These are phyloP conservation scores for Hygrophila difformis DNA, from an alignment of 257 asterid genomes.

Conservation along the genomic window DNA sequence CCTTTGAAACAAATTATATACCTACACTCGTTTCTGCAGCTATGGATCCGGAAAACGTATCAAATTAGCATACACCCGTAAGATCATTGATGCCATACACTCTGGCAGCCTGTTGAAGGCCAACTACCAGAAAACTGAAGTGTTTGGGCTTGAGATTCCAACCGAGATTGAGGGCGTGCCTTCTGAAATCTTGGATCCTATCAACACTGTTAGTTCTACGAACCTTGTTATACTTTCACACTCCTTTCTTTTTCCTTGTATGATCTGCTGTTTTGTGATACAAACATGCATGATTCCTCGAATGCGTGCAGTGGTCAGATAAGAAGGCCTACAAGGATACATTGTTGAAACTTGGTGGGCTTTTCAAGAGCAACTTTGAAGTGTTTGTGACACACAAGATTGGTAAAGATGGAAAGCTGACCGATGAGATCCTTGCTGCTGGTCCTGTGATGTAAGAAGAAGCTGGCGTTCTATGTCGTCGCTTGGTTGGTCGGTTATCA, in stretches of 20 bases:
- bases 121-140: conserved; percentile 45
- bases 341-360: conserved; percentile 49
- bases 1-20: too few relatives aligned
- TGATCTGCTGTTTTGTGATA: background rate
- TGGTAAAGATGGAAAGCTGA: conserved; percentile 49
- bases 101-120: conserved; percentile 53
- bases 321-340: conserved; percentile 53
- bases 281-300: background rate
- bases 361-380: conserved; percentile 68
- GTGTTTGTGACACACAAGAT: conserved; percentile 52
- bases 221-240: background rate
- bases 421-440: conserved; percentile 60
- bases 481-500: too few relatives aligned
- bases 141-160: conserved; percentile 68
- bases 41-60: conserved; percentile 69
- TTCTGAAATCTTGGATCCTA: conserved; percentile 62
- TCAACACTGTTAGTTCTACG: conserved; percentile 45
- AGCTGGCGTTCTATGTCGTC: too few relatives aligned
- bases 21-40: conserved; percentile 22
- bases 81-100: conserved; percentile 75
- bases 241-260: background rate
- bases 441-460: too few relatives aligned
- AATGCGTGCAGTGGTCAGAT: conserved; percentile 64
- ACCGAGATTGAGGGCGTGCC: conserved; percentile 63
- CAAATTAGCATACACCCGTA: conserved; percentile 66